Evolutionary conservation across 768 basidiomycete genomes (phyloP).

Genomic region (Galerina sulciceps): DNA sequence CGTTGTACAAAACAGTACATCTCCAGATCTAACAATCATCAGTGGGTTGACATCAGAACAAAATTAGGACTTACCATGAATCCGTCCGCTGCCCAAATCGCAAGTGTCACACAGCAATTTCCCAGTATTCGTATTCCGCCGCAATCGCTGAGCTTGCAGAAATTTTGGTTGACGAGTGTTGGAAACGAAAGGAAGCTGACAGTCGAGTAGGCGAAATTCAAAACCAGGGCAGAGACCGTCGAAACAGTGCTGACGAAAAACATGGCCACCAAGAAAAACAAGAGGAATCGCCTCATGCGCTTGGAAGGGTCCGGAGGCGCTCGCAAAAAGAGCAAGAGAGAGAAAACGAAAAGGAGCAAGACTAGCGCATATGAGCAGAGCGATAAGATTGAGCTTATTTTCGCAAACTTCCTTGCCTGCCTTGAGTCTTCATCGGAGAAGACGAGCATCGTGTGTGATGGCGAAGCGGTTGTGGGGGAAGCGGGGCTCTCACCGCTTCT

Average conservation of each 20-base stretch:
- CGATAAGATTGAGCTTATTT: neutral
- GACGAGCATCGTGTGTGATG: too few relatives aligned
- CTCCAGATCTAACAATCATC: conserved; percentile 10
- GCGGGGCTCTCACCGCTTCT: too few relatives aligned
- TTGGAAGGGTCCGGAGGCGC: neutral
- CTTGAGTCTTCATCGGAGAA: neutral
- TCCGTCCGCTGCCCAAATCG: conserved; percentile 9
- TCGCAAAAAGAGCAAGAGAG: neutral
- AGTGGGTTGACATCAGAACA: neutral
- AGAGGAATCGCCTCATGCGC: conserved; percentile 1
- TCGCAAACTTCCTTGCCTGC: neutral
- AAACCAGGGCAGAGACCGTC: neutral
- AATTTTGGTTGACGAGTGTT: neutral
- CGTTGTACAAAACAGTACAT: conserved; percentile 1
- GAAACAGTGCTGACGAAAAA: conserved; percentile 2
- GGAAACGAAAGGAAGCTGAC: neutral
- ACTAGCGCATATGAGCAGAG: neutral
- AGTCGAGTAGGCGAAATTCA: neutral
- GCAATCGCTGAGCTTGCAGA: neutral
- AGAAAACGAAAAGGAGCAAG: conserved; percentile 1
- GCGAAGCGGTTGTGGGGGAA: too few relatives aligned
- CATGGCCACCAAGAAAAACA: neutral
- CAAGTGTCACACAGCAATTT: neutral
- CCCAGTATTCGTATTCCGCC: neutral
- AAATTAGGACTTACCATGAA: conserved; percentile 8